Conservation (phyloP, 495 filamentous ascomycete species). For the Clohesyomyces aquaticus region DNA sequence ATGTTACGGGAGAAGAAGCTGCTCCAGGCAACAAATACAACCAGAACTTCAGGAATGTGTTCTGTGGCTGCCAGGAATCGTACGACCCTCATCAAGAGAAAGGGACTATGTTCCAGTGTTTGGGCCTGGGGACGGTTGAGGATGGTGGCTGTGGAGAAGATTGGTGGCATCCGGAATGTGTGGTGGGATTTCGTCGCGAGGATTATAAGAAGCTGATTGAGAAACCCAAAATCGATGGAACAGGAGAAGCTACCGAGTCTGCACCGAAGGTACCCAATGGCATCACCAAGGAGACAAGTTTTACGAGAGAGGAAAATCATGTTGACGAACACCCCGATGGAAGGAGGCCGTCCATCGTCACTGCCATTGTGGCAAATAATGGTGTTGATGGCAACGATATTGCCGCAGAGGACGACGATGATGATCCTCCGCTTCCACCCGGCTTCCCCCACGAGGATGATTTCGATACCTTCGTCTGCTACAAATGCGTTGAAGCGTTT, state of each 20-base stretch:
- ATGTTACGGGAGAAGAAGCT: slow-evolving; percentile 72
- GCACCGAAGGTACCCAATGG: slow-evolving; percentile 23
- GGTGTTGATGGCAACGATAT: slow-evolving; percentile 35
- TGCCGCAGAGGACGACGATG: slow-evolving; percentile 44
- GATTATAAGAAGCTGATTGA: slow-evolving; percentile 47
- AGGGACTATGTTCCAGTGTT: slow-evolving; percentile 99
- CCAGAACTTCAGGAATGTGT: slow-evolving; percentile 89
- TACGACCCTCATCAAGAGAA: slow-evolving; percentile 87
- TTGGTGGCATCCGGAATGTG: slow-evolving; percentile 97
- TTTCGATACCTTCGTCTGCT: slow-evolving; percentile 90
- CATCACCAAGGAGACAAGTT: slow-evolving; percentile 32
- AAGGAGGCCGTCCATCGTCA: slow-evolving; percentile 24
- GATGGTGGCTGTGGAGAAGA: slow-evolving; percentile 94
- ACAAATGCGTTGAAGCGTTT: slow-evolving; percentile 84
- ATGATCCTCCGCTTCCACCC: slow-evolving; percentile 67
- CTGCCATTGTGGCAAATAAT: slow-evolving; percentile 22
- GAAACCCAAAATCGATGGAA: slow-evolving; percentile 20
- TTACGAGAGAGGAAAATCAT: slow-evolving; percentile 24
- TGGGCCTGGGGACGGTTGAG: slow-evolving; percentile 78
- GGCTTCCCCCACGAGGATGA: slow-evolving; percentile 87
- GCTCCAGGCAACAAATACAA: slow-evolving; percentile 83
- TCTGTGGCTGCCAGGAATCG: slow-evolving; percentile 85
- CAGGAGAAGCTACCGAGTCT: slow-evolving; percentile 10
- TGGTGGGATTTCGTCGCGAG: slow-evolving; percentile 72
- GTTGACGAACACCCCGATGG: slow-evolving; percentile 20